Evolutionary conservation across 768 basidiomycete genomes (phyloP).

Genomic region (Pleurotus tuoliensis): DNA sequence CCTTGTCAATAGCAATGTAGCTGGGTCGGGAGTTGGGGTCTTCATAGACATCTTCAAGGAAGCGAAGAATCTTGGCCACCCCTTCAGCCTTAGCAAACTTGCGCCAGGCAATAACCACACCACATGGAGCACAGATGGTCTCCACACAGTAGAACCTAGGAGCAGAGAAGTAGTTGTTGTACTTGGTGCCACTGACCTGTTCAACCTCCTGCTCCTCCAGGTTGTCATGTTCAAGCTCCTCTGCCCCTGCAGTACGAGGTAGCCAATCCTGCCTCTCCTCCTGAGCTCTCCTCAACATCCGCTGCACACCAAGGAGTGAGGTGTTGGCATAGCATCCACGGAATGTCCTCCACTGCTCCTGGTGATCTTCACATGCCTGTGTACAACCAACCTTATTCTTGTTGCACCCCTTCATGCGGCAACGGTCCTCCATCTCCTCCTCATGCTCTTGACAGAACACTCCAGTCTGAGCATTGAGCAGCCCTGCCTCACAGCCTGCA

Average conservation of each 20-base stretch:
- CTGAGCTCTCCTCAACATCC: slow-evolving; percentile 1
- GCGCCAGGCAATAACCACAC: slow-evolving; percentile 23
- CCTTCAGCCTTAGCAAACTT: slow-evolving; percentile 26
- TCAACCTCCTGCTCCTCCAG: slow-evolving; percentile 1
- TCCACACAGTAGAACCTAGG: slow-evolving; percentile 10
- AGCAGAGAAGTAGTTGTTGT: slow-evolving; percentile 24
- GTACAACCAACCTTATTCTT: neutral
- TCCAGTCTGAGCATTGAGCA: slow-evolving; percentile 4
- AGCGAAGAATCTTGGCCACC: slow-evolving; percentile 15
- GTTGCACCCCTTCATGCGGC: slow-evolving; percentile 7
- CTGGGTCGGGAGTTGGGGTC: slow-evolving; percentile 12
- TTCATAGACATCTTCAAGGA: slow-evolving; percentile 18
- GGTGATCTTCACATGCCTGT: slow-evolving; percentile 5
- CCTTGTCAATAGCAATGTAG: slow-evolving; percentile 25
- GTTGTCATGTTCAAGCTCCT: slow-evolving; percentile 2
- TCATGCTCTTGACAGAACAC: slow-evolving; percentile 4
- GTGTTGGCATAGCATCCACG: neutral
- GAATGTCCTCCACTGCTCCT: neutral
- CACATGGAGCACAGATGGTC: slow-evolving; percentile 15
- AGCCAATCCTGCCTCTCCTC: slow-evolving; percentile 2
- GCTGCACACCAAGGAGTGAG: neutral
- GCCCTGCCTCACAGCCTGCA: slow-evolving; percentile 1
- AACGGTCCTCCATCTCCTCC: neutral
- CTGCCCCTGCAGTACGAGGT: slow-evolving; percentile 8
- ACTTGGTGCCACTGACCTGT: slow-evolving; percentile 13